These are phyloP conservation scores for Coemansia sp. DNA, from an alignment of 192 early-diverging fungal species.

Conservation along the genomic window DNA sequence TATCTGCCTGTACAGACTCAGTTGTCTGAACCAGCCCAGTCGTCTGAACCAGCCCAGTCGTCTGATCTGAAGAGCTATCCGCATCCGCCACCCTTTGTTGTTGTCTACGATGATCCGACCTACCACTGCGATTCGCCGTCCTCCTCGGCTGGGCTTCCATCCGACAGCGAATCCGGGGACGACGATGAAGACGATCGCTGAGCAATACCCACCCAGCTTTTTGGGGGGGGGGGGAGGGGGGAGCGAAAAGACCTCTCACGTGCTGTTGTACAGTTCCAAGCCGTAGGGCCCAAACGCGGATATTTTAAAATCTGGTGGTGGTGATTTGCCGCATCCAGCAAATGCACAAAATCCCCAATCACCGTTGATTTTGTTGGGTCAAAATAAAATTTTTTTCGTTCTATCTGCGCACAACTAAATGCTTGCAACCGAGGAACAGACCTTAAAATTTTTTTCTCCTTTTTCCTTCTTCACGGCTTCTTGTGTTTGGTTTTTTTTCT, in stretches of 20 bases:
- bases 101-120: neutral
- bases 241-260: neutral
- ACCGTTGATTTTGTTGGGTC: conserved; percentile 5
- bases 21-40: neutral
- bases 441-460: neutral
- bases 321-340: neutral
- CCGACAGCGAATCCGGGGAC: neutral
- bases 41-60: neutral
- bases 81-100: neutral
- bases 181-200: neutral
- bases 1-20: no score
- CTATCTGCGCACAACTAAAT: neutral
- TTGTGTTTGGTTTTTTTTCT: neutral
- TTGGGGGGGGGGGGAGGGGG: neutral
- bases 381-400: conserved; percentile 5
- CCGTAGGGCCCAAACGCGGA: neutral
- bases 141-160: neutral
- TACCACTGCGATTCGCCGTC: neutral
- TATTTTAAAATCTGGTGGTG: neutral
- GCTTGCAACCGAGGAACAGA: neutral
- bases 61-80: neutral
- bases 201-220: neutral
- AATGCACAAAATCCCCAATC: neutral
- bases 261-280: neutral
- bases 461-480: conserved; percentile 13